Conservation (phyloP, 345 rosid species). For the Arabidopsis arenosa region DNA sequence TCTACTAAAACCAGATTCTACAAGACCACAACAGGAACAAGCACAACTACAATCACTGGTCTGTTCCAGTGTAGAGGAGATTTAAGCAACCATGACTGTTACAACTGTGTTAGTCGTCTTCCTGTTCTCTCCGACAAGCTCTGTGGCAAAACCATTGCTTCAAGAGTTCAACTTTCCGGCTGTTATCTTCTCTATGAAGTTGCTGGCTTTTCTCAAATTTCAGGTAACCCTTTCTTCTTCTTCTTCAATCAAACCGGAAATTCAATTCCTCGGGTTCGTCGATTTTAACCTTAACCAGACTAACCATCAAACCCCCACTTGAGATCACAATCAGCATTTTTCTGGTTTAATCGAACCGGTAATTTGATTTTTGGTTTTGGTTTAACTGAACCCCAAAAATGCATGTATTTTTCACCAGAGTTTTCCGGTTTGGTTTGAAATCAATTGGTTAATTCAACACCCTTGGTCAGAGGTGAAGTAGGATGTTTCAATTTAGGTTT, state of each 20-base stretch:
- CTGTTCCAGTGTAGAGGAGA: slow-evolving; percentile 97
- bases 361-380: too few species aligned
- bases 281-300: not conserved
- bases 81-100: slow-evolving; percentile 73
- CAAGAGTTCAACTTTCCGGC: slow-evolving; percentile 84
- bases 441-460: not conserved
- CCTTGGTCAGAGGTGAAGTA: not conserved
- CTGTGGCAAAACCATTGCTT: slow-evolving; percentile 78
- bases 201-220: slow-evolving; percentile 78
- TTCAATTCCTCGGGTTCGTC: not conserved
- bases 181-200: slow-evolving; percentile 90
- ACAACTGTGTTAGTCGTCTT: slow-evolving; percentile 87
- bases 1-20: slow-evolving; percentile 83
- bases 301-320: not conserved
- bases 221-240: slow-evolving; percentile 39
- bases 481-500: not conserved
- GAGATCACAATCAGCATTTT: too few species aligned
- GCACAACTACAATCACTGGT: slow-evolving; percentile 78
- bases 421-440: not conserved
- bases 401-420: too few species aligned
- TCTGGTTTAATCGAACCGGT: too few species aligned
- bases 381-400: too few species aligned
- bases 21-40: slow-evolving; percentile 79
- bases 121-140: slow-evolving; percentile 77
- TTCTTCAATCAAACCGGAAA: slow-evolving; percentile 24